These are phyloP conservation scores for Coemansia sp. DNA, from an alignment of 192 early-diverging fungal species.

Conservation along the genomic window DNA sequence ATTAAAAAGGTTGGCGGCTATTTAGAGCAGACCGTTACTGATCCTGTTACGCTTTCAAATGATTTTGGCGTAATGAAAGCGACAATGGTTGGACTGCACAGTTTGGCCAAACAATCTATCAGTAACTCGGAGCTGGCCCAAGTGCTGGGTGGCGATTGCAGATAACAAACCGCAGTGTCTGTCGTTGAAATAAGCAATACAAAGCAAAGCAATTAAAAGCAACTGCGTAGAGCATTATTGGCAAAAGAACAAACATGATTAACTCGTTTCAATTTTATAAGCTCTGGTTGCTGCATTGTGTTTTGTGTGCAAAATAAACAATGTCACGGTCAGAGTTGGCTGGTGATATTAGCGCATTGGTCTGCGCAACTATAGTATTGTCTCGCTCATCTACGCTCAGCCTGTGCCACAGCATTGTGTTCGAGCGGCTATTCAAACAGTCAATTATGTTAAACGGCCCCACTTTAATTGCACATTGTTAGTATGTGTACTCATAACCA, in stretches of 20 bases:
- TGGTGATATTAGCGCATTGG: not conserved
- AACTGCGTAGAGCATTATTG: no score
- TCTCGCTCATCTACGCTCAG: slow-evolving; percentile 1
- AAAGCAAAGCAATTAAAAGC: no score
- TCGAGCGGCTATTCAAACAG: not conserved
- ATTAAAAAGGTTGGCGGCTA: not conserved
- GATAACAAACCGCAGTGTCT: not conserved
- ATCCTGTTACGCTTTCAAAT: not conserved
- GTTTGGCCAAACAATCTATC: no score
- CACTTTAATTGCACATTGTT: not conserved
- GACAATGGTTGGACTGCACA: not conserved
- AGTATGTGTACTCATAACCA: no score
- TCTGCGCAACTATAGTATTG: not conserved
- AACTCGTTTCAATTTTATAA: not conserved
- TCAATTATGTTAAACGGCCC: not conserved
- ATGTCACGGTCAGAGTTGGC: not conserved
- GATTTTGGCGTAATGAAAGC: not conserved
- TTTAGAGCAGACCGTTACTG: not conserved
- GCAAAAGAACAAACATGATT: no score
- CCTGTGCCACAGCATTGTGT: not conserved
- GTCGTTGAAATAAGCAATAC: no score
- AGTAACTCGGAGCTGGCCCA: no score
- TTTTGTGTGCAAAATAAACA: not conserved
- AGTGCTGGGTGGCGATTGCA: not conserved
- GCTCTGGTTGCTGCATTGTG: not conserved